Evolutionary conservation across 371 early-diverging fungal genomes (phyloP).

Genomic region (Mucor circinelloides): DNA sequence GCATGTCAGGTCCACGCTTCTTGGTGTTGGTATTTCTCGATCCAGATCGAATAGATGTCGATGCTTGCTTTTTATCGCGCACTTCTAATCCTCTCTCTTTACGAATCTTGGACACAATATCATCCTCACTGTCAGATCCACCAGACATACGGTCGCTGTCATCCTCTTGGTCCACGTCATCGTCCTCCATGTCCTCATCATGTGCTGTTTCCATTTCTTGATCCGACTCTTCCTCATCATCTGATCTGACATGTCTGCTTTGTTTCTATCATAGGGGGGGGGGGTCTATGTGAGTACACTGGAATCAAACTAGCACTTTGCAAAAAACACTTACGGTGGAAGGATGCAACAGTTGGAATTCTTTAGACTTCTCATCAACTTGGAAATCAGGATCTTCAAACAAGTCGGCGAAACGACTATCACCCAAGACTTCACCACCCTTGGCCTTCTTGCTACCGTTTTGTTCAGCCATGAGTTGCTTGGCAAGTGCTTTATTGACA

Average conservation of each 20-base stretch:
- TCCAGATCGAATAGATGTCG: constrained; percentile 27
- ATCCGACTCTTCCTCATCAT: constrained; percentile 27
- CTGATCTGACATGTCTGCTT: constrained; percentile 19
- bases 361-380: constrained; percentile 85
- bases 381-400: constrained; percentile 94
- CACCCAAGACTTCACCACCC: constrained; percentile 63
- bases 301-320: too few species aligned
- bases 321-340: constrained; percentile 31
- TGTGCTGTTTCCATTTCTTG: constrained; percentile 37
- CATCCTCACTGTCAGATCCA: constrained; percentile 53
- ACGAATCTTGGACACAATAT: constrained; percentile 47
- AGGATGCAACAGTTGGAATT: constrained; percentile 88
- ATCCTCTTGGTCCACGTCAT: constrained; percentile 44
- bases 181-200: constrained; percentile 45
- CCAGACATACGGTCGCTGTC: constrained; percentile 43
- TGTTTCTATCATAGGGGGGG: constrained; percentile 24
- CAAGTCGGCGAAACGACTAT: constrained; percentile 86
- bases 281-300: neutral
- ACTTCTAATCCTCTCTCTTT: constrained; percentile 48
- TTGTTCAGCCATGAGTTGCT: constrained; percentile 65
- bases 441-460: constrained; percentile 46
- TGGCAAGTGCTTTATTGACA: constrained; percentile 87
- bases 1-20: constrained; percentile 54
- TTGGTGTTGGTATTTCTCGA: neutral
- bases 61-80: constrained; percentile 33